Percentiles rank a stretch among this genome's conserved stretches.
phyloP scores from a whole-genome alignment of 495 filamentous ascomycete species.

The Penicillium longicatenatum region DNA sequence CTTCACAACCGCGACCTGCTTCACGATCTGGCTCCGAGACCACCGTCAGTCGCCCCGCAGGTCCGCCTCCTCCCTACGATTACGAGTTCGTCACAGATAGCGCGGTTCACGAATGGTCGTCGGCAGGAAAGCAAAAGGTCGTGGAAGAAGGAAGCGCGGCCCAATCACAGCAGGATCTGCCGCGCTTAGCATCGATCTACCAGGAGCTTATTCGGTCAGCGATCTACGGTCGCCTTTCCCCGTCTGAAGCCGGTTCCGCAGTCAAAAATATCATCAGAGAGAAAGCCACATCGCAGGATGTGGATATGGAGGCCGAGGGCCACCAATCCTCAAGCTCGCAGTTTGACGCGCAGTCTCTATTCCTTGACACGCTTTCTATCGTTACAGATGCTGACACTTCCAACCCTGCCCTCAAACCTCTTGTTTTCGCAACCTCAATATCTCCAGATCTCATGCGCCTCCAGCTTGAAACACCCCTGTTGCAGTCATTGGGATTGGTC shows the following conservation, averaged over 20 bases:
- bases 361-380: constrained; percentile 80
- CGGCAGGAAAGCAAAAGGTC: constrained; percentile 47
- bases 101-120: constrained; percentile 50
- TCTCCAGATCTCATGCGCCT: constrained; percentile 72
- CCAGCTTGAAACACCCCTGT: constrained; percentile 74
- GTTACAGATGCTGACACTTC: constrained; percentile 64
- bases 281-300: constrained; percentile 46
- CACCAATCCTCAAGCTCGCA: constrained; percentile 26
- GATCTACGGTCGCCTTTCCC: constrained; percentile 64
- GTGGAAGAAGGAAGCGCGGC: constrained; percentile 52
- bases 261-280: constrained; percentile 74
- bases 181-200: constrained; percentile 69
- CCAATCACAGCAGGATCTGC: constrained; percentile 62
- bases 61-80: constrained; percentile 42
- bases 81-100: constrained; percentile 61
- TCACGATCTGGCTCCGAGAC: constrained; percentile 20
- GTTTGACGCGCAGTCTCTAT: constrained; percentile 67
- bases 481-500: constrained; percentile 75
- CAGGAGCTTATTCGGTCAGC: constrained; percentile 81
- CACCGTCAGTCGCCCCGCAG: constrained; percentile 21
- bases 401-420: constrained; percentile 45
- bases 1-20: constrained; percentile 27
- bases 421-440: constrained; percentile 72
- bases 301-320: constrained; percentile 34
- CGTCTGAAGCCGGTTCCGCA: constrained; percentile 67